phyloP scores from a whole-genome alignment of 2,329 filamentous ascomycete genomes.

The Claviceps sp. region DNA sequence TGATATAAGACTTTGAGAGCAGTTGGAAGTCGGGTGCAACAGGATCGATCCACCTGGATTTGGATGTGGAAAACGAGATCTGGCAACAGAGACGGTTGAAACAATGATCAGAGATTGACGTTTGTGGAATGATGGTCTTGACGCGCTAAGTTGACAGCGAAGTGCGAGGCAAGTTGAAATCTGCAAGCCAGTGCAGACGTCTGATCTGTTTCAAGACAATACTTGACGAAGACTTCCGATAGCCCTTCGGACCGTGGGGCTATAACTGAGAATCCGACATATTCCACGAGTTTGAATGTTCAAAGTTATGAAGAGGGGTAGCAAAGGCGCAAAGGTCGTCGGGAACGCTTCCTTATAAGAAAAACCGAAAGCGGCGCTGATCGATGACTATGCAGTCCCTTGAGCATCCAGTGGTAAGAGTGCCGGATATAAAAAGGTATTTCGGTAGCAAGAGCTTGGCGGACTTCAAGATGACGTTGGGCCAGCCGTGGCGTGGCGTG shows the following conservation, averaged over 20 bases:
- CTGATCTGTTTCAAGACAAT: conserved; percentile 7
- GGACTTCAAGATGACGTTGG: conserved; percentile 12
- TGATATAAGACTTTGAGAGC: neutral
- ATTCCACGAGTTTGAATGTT: conserved; percentile 7
- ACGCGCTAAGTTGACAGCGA: neutral
- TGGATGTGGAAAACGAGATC: neutral
- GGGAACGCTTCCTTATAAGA: neutral
- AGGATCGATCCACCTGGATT: neutral
- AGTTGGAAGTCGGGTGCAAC: neutral
- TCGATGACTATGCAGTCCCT: neutral
- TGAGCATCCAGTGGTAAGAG: neutral
- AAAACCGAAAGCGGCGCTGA: neutral
- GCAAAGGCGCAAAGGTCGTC: neutral
- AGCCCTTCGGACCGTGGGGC: conserved; percentile 25
- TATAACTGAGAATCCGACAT: conserved; percentile 24
- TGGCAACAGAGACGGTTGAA: neutral
- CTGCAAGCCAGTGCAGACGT: conserved; percentile 14
- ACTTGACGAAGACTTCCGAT: conserved; percentile 9
- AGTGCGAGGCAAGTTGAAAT: conserved; percentile 12
- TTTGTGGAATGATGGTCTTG: neutral
- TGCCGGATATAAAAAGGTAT: neutral
- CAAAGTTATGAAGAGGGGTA: neutral
- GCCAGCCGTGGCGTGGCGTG: conserved; percentile 8
- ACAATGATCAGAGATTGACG: neutral
- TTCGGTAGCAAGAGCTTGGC: conserved; percentile 9